These are phyloP conservation scores for Isatis lusitanica DNA, from an alignment of 441 rosid species.

Conservation along the genomic window DNA sequence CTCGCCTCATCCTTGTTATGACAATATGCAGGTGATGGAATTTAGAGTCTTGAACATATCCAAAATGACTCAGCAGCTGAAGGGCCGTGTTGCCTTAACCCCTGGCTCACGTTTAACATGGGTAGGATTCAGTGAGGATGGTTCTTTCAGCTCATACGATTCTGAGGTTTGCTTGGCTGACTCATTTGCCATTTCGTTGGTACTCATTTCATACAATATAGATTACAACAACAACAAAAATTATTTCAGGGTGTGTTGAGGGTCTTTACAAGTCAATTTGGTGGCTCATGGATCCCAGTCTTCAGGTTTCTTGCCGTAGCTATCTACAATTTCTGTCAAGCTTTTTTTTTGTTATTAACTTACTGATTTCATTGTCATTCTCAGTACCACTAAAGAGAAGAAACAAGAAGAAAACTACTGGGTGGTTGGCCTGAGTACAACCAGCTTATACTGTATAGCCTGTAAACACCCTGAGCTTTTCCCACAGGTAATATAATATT, in stretches of 20 bases:
- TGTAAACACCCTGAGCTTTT: slow-evolving; percentile 66
- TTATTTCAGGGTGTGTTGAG: slow-evolving; percentile 69
- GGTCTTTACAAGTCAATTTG: slow-evolving; percentile 67
- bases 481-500: slow-evolving; percentile 59
- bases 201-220: background rate
- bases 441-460: slow-evolving; percentile 68
- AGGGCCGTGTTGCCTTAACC: slow-evolving; percentile 74
- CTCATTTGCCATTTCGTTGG: slow-evolving; percentile 17
- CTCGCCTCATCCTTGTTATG: slow-evolving; percentile 13
- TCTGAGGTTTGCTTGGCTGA: slow-evolving; percentile 58
- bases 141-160: slow-evolving; percentile 78
- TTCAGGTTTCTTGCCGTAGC: slow-evolving; percentile 61
- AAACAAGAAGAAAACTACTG: slow-evolving; percentile 75
- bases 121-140: slow-evolving; percentile 93
- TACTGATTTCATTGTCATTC: slow-evolving; percentile 13
- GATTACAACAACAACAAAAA: background rate
- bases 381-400: slow-evolving; percentile 67
- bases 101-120: slow-evolving; percentile 80
- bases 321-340: slow-evolving; percentile 15
- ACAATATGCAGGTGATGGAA: slow-evolving; percentile 68
- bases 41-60: slow-evolving; percentile 63
- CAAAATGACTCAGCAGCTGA: slow-evolving; percentile 53
- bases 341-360: background rate
- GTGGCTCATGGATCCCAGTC: slow-evolving; percentile 93
- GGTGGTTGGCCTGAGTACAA: slow-evolving; percentile 77